Evolutionary conservation across 78 protist genomes (phyloP).

Genomic region (Speleostelium caveatum): DNA sequence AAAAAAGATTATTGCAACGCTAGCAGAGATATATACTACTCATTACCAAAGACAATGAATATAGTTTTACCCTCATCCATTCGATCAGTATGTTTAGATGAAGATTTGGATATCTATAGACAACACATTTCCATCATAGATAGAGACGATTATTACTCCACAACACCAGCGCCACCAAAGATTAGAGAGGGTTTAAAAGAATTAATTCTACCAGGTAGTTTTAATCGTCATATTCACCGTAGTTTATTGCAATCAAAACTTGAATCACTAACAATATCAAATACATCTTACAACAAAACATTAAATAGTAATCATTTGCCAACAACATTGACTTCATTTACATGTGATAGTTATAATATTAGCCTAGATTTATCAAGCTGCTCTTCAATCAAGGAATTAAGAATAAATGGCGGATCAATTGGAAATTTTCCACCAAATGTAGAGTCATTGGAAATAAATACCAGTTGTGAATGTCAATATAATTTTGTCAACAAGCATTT

Average conservation of each 20-base stretch:
- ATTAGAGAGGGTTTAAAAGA: neutral
- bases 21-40: neutral
- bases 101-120: neutral
- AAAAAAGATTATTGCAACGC: neutral
- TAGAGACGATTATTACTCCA: neutral
- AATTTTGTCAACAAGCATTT: neutral
- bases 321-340: neutral
- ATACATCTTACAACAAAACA: neutral
- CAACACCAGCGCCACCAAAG: neutral
- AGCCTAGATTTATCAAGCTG: neutral
- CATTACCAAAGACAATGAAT: neutral
- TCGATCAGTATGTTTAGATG: neutral
- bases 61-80: neutral
- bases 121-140: neutral
- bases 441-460: neutral
- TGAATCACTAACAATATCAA: neutral
- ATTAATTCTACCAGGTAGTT: neutral
- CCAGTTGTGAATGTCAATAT: neutral
- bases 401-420: neutral
- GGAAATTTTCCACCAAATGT: neutral
- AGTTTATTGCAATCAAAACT: neutral
- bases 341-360: neutral
- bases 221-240: neutral
- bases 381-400: neutral
- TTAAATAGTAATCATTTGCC: neutral